Conservation (phyloP, 805 yeast genomes). For the Aciculoconidium aculeatum region DNA sequence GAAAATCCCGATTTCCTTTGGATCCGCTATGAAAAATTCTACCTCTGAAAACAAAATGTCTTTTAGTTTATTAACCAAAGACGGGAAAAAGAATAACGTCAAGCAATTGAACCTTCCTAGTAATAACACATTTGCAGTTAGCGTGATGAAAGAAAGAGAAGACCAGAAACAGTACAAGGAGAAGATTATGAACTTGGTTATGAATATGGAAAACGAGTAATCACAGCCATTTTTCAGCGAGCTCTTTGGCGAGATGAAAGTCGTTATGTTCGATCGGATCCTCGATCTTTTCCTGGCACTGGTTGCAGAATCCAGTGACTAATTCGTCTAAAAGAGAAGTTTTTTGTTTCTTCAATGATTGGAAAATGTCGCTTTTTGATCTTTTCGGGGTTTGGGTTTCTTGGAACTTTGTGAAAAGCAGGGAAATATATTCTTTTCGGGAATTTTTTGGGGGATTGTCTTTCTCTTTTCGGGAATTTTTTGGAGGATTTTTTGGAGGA, state of each 20-base stretch:
- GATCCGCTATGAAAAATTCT: background rate
- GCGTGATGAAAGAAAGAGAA: constrained; percentile 45
- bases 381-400: background rate
- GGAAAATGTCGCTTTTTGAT: constrained; percentile 7
- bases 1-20: background rate
- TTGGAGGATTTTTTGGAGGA: constrained; percentile 1
- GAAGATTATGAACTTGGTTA: constrained; percentile 50
- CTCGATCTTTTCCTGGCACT: constrained; percentile 20
- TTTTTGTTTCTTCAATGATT: constrained; percentile 7
- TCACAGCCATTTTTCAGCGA: constrained; percentile 29
- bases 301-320: constrained; percentile 18
- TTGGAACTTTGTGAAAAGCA: background rate
- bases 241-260: constrained; percentile 46
- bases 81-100: constrained; percentile 41
- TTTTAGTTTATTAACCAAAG: constrained; percentile 52
- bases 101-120: constrained; percentile 48
- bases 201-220: constrained; percentile 28
- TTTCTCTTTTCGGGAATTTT: constrained; percentile 1
- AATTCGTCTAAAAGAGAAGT: constrained; percentile 12
- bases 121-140: constrained; percentile 48
- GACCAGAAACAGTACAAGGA: constrained; percentile 49
- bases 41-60: constrained; percentile 19
- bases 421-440: background rate
- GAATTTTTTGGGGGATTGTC: background rate
- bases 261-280: constrained; percentile 48